Base-by-base conservation (phyloP, 805 yeast species). In the Metschnikowia amazonensis region DNA sequence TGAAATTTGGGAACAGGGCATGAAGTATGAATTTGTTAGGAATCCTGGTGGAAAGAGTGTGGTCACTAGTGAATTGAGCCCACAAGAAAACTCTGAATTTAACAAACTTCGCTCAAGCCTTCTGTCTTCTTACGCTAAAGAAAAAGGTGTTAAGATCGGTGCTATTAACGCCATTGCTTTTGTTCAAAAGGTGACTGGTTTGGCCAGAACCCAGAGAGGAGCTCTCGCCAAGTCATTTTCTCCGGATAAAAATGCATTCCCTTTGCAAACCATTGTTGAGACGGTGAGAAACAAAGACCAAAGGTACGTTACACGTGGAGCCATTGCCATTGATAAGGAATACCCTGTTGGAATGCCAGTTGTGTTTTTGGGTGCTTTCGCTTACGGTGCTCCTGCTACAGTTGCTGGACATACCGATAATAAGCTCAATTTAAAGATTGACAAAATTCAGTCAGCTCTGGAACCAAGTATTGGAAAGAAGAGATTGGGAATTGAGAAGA, bases 191-290 rank as follows among this genome's bases (percentile, higher is more conserved):
- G 87, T 90, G 10, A 77, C 81, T 47, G 99, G 99, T 11, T 67
- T 94, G 56, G 74, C 76, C 25, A 81, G 96, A 62, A 77, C 75
- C 34, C 57, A 66, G 2, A 63, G 66, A 24, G 99, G 99, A 49
- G 89, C 96, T 0, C 81, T 77, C 52, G 79, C 80, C 18, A 92
- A 94, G 66, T 82, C 89, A 1, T 89, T 74, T 56, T 70, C 80
- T 2, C 67, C 64, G 5, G 67, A 70, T 3, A 67, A 76, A 14
- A 84, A 77, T 48, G 65, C 67, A 6, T 82, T 76, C 56, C 96
- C 99, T n/a, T 65, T 85, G 37, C 95, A 89, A 63, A 65, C 89
- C 29, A 73, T 89, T 55, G 95, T 94, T 11, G 86, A 86, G 45
- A 72, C 75, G 24, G 89, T 94, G 23, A 67, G 69, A 18, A 80